Conservation (phyloP, 202 grass and related monocot genomes). For the Panicum hallii region DNA sequence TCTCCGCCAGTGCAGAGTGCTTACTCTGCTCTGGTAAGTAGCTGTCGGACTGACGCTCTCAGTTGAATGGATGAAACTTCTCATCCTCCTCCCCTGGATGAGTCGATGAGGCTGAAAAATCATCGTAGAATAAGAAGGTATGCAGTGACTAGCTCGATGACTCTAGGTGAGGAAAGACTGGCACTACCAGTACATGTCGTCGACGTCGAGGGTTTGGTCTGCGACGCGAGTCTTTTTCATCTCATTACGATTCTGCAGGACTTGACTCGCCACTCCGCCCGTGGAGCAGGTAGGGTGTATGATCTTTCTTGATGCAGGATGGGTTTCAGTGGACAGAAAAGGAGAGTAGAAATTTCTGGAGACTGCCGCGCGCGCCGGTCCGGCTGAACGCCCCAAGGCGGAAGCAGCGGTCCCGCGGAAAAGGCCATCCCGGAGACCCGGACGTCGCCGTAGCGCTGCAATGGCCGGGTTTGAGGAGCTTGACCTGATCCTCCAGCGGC, state of each 20-base stretch:
- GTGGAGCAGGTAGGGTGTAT: background rate
- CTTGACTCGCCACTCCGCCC: background rate
- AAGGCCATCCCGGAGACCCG: background rate
- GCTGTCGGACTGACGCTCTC: no score
- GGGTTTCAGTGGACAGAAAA: background rate
- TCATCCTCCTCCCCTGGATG: background rate
- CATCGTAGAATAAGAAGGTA: background rate
- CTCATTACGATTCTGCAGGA: background rate
- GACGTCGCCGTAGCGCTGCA: background rate
- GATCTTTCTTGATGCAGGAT: background rate
- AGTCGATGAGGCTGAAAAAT: background rate
- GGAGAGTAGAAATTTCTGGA: background rate
- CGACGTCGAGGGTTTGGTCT: background rate
- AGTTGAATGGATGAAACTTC: slow-evolving; percentile 8
- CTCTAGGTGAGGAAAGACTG: background rate
- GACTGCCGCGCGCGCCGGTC: background rate
- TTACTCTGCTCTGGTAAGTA: background rate
- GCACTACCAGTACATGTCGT: background rate
- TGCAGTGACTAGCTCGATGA: background rate
- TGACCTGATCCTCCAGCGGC: no score
- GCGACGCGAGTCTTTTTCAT: background rate
- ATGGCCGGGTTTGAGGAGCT: no score
- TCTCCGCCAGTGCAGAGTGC: no score
- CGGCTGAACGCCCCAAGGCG: background rate
- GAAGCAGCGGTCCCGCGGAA: background rate